A percentile compares a stretch with the other conserved stretches of the same genome.
These are phyloP conservation scores for Cladosporium sphaerospermum DNA, from an alignment of 2,329 filamentous ascomycete genomes.

Conservation along the genomic window DNA sequence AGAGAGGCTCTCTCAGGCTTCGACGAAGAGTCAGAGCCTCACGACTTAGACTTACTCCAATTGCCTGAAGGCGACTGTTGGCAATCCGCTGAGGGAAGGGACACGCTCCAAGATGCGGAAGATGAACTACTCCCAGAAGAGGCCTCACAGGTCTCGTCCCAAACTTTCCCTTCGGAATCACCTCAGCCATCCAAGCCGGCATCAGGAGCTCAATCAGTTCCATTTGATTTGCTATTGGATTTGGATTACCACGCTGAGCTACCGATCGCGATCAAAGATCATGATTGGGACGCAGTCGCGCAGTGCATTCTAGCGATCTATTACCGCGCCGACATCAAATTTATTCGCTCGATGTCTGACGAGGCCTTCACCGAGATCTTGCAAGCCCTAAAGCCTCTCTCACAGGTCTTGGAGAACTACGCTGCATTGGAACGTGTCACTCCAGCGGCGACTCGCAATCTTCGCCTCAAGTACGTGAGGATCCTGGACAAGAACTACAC, in stretches of 20 bases:
- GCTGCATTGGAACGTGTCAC: slow-evolving; percentile 47
- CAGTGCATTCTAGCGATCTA: slow-evolving; percentile 23
- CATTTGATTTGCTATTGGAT: slow-evolving; percentile 13
- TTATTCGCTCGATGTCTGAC: slow-evolving; percentile 41
- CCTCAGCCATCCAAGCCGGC: too few relatives aligned
- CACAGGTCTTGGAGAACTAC: slow-evolving; percentile 43
- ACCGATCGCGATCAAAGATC: slow-evolving; percentile 16
- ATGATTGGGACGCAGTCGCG: slow-evolving; percentile 20
- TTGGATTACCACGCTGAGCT: slow-evolving; percentile 22
- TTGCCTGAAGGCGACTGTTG: too few relatives aligned
- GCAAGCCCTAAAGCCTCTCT: slow-evolving; percentile 49
- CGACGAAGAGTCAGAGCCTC: too few relatives aligned
- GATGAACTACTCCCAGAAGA: too few relatives aligned
- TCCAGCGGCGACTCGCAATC: slow-evolving; percentile 37
- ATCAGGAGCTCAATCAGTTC: too few relatives aligned
- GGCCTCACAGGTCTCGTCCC: too few relatives aligned
- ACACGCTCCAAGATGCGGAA: too few relatives aligned
- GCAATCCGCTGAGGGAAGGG: too few relatives aligned
- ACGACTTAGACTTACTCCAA: too few relatives aligned
- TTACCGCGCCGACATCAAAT: slow-evolving; percentile 22
- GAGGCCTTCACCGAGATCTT: slow-evolving; percentile 59
- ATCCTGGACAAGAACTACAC: slow-evolving; percentile 36
- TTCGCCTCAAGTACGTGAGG: slow-evolving; percentile 36
- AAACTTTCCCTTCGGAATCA: too few relatives aligned
- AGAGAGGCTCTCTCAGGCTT: too few relatives aligned